Conservation (phyloP, 116 monocot species). For the Dioscorea cayenensis region DNA sequence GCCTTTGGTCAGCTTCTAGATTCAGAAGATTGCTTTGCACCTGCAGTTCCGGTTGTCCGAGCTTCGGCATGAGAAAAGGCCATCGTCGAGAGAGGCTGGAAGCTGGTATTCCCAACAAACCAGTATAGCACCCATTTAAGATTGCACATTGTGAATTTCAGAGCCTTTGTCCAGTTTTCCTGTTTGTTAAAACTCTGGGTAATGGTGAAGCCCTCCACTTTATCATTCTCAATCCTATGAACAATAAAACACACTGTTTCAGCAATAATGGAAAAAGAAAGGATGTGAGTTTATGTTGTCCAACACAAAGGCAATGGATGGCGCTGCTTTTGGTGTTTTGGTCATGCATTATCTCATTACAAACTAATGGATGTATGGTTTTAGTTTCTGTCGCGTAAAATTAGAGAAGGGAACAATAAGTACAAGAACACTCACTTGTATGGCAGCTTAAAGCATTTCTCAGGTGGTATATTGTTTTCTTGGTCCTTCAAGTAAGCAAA, state of each 20-base stretch:
- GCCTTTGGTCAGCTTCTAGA: constrained; percentile 6
- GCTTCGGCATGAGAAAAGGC: constrained; percentile 32
- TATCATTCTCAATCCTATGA: constrained; percentile 84
- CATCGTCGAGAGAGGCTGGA: constrained; percentile 45
- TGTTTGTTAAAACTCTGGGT: constrained; percentile 89
- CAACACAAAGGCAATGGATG: too few species aligned
- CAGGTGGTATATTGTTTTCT: constrained; percentile 84
- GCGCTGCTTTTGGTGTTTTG: too few species aligned
- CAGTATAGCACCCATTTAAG: constrained; percentile 86
- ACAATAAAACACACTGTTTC: neutral
- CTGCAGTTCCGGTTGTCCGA: constrained; percentile 5
- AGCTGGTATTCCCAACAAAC: constrained; percentile 80
- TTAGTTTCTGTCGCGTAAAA: too few species aligned
- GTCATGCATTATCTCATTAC: too few species aligned
- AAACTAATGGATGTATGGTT: too few species aligned
- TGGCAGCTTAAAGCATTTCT: constrained; percentile 90
- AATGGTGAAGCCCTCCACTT: constrained; percentile 78
- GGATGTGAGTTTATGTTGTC: too few species aligned
- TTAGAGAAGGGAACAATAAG: too few species aligned
- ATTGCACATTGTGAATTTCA: constrained; percentile 83
- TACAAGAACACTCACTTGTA: constrained; percentile 61
- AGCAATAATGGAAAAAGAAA: neutral
- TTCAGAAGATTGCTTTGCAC: constrained; percentile 9
- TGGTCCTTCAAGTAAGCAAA: constrained; percentile 73
- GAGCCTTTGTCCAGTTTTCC: constrained; percentile 85